Evolutionary conservation across 495 filamentous ascomycete genomes (phyloP).

Genomic region (Cenococcum geophilum): DNA sequence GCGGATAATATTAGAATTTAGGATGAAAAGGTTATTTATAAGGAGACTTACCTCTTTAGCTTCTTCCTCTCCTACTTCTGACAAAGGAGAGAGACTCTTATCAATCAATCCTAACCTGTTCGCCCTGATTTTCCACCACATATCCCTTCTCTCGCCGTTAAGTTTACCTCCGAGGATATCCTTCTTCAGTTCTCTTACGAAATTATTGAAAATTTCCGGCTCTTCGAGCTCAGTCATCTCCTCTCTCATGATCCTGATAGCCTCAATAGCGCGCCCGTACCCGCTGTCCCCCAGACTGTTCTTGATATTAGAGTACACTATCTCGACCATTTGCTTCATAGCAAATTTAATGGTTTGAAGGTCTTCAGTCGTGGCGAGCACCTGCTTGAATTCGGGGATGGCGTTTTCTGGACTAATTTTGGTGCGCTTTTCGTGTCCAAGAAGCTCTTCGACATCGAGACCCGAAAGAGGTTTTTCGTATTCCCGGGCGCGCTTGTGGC

Average conservation of each 20-base stretch:
- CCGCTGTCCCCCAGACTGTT: constrained; percentile 67
- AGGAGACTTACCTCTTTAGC: constrained; percentile 44
- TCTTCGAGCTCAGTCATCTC: constrained; percentile 71
- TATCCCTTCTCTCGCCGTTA: constrained; percentile 72
- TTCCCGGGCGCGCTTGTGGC: constrained; percentile 64
- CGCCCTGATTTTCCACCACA: constrained; percentile 70
- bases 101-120: constrained; percentile 70
- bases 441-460: constrained; percentile 75
- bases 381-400: constrained; percentile 88
- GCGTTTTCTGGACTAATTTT: constrained; percentile 74
- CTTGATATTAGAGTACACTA: constrained; percentile 62
- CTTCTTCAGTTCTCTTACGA: constrained; percentile 63
- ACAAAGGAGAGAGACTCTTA: constrained; percentile 50
- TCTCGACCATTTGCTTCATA: constrained; percentile 63
- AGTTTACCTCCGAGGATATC: constrained; percentile 64
- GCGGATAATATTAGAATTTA: no score
- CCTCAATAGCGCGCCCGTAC: constrained; percentile 71
- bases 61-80: constrained; percentile 60
- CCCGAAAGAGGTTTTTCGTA: constrained; percentile 81
- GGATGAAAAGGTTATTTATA: no score
- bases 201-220: constrained; percentile 69
- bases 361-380: constrained; percentile 56
- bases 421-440: constrained; percentile 49
- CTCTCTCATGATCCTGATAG: constrained; percentile 68
- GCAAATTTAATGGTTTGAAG: constrained; percentile 59